Evolutionary conservation across 257 asterid species (phyloP).

Genomic region (Striga asiatica): DNA sequence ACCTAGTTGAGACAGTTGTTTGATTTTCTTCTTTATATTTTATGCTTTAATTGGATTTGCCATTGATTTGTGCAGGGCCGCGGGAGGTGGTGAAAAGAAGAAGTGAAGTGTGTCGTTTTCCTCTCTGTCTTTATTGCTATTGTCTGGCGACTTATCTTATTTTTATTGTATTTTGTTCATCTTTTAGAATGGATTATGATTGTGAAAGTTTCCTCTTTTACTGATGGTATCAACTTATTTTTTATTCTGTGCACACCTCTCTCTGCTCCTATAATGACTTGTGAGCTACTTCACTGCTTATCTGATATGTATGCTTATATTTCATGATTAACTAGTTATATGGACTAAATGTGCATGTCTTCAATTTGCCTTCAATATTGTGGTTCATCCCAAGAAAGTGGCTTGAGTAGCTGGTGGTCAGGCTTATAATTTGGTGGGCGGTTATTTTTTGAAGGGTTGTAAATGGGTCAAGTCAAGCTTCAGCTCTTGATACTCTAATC

Average conservation of each 20-base stretch:
- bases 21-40: neutral
- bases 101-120: conserved; percentile 34
- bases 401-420: too few relatives aligned
- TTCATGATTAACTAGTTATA: too few relatives aligned
- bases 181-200: conserved; percentile 4
- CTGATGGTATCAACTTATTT: neutral
- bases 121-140: neutral
- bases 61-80: conserved; percentile 47
- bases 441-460: too few relatives aligned
- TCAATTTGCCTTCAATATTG: too few relatives aligned
- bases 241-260: neutral
- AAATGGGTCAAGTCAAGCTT: too few relatives aligned
- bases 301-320: neutral
- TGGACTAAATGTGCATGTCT: too few relatives aligned
- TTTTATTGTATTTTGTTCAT: conserved; percentile 17
- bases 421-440: too few relatives aligned
- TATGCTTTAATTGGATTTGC: neutral
- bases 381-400: too few relatives aligned
- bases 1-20: too few relatives aligned
- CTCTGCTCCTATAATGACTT: neutral
- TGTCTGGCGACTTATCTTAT: conserved; percentile 13
- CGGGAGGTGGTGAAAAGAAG: conserved; percentile 92
- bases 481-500: too few relatives aligned
- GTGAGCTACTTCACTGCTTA: neutral
- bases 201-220: neutral